Conservation (phyloP, 1,284 basidiomycete species). For the Fomes fomentarius region DNA sequence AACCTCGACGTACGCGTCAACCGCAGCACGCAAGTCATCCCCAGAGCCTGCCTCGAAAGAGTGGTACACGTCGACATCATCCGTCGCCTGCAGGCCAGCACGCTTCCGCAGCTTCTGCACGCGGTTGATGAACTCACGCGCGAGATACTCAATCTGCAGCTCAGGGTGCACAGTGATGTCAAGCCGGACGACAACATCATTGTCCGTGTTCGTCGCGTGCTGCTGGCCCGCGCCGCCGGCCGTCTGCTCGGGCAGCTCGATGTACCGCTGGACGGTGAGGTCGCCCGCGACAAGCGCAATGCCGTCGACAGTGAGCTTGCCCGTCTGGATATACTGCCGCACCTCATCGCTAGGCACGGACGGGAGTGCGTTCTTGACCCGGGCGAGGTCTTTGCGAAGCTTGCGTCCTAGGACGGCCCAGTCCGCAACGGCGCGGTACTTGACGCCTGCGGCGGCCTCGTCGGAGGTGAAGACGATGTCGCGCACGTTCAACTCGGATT, state of each 20-base stretch:
- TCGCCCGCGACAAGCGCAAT: slow-evolving; percentile 92
- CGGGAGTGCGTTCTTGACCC: slow-evolving; percentile 90
- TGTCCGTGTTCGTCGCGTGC: slow-evolving; percentile 89
- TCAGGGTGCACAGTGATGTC: slow-evolving; percentile 90
- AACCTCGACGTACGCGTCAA: slow-evolving; percentile 71
- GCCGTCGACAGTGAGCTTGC: slow-evolving; percentile 86
- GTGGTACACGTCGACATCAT: slow-evolving; percentile 93
- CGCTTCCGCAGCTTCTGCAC: slow-evolving; percentile 97
- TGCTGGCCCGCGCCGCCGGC: slow-evolving; percentile 64
- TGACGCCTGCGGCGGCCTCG: slow-evolving; percentile 86
- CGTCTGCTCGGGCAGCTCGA: slow-evolving; percentile 71
- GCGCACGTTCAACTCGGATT: slow-evolving; percentile 95
- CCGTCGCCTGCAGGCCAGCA: slow-evolving; percentile 92
- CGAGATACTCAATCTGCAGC: slow-evolving; percentile 86
- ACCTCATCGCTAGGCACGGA: slow-evolving; percentile 82
- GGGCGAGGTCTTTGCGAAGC: slow-evolving; percentile 90
- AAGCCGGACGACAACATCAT: slow-evolving; percentile 92
- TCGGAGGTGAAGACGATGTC: slow-evolving; percentile 90
- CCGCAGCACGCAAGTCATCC: slow-evolving; percentile 70
- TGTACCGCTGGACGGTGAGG: slow-evolving; percentile 88
- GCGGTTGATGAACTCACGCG: slow-evolving; percentile 91
- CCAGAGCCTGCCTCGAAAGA: slow-evolving; percentile 75
- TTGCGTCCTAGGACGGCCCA: slow-evolving; percentile 96
- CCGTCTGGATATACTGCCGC: slow-evolving; percentile 78
- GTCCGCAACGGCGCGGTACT: slow-evolving; percentile 92